Base-by-base conservation (phyloP, 345 rosid species). In the Populus pruinosa region DNA sequence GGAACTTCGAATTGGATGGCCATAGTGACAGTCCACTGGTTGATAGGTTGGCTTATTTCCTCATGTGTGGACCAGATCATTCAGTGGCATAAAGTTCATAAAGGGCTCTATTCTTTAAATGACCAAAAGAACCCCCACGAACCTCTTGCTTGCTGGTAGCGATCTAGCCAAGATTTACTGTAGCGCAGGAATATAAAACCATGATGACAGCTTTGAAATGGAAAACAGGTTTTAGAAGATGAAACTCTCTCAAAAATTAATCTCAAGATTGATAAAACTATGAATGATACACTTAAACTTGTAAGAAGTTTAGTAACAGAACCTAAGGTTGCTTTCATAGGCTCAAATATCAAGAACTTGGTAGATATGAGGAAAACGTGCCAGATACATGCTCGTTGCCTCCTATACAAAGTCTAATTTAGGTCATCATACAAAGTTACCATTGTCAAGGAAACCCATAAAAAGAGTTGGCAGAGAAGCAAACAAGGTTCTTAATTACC, bases 401-500 rank as follows among this genome's bases (percentile, higher is more conserved):
- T 14, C 66, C 56, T 55, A 50, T 49, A 62, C 65, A 43, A 38
- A 59, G 23, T 35, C 71, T 43, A 11, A 43, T 33, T 7, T 33
- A 20, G 18, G 50, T 53, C 55, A 77, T 69, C 17, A 53, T 36
- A 27, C 2, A 21, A 9, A 12, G 43, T 11, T n/a, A 68, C 31
- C 50, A 68, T 9, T 21, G 23, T 50, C 35, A 39, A 1, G 63
- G 3, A 59, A 67, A 69, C 3, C 1, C 4, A 44, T 8, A 23
- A 14, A 49, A 61, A 39, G 71, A 38, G 65, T 36, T 20, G 75
- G 12, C 43, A 74, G 20, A 31, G 23, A 69, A 18, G 68, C 71
- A 66, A 23, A 35, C 38, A 69, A 72, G 74, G 75, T 70, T 75
- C 83, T 79, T 11, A 64, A 9, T 74, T 29, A 90, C 87, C 88